Conservation (phyloP, 2,329 filamentous ascomycete species). For the Dactylellina cionopaga region DNA sequence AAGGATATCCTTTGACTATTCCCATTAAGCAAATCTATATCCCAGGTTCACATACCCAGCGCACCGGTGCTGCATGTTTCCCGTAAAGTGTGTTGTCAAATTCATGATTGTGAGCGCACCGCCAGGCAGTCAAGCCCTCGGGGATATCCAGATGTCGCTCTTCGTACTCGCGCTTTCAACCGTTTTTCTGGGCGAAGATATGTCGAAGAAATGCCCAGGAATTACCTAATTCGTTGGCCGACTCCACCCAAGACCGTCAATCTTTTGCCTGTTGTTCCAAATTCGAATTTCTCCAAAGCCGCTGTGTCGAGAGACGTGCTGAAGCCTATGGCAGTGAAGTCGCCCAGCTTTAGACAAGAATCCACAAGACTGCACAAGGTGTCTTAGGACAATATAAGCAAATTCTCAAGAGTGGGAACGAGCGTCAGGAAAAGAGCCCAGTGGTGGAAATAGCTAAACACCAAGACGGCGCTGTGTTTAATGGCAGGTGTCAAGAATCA, state of each 20-base stretch:
- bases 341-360: conserved; percentile 34
- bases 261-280: background rate
- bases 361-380: conserved; percentile 32
- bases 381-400: conserved; percentile 51
- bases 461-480: conserved; percentile 21
- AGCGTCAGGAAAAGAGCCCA: conserved; percentile 28
- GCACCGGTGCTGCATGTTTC: background rate
- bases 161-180: conserved; percentile 4
- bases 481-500: background rate
- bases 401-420: background rate
- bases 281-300: background rate
- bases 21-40: background rate
- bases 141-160: background rate
- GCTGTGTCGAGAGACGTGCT: background rate
- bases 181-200: background rate
- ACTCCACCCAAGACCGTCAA: background rate
- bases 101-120: background rate
- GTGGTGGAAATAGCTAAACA: conserved; percentile 40
- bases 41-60: conserved; percentile 8
- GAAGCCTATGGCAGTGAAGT: background rate
- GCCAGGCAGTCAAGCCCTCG: too few species aligned
- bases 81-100: conserved; percentile 23
- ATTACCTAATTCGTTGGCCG: conserved; percentile 4
- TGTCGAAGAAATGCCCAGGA: background rate
- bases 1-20: conserved; percentile 20